Evolutionary conservation across 371 early-diverging fungal genomes (phyloP).

Genomic region (Saksenaea oblongispora): DNA sequence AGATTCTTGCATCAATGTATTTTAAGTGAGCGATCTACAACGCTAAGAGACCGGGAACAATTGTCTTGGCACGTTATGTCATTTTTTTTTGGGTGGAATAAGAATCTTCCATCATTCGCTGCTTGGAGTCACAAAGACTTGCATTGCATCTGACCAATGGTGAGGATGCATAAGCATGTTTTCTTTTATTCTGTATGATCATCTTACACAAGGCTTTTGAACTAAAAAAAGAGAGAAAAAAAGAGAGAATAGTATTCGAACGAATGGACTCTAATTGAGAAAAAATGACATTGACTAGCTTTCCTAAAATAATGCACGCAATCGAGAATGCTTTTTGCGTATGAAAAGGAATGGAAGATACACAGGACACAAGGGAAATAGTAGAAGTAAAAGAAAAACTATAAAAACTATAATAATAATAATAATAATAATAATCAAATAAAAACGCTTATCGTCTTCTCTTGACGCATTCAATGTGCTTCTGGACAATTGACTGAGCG

Average conservation of each 20-base stretch:
- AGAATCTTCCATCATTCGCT: constrained; percentile 14
- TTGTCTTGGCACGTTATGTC: neutral
- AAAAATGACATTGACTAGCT: constrained; percentile 6
- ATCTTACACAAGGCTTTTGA: constrained; percentile 25
- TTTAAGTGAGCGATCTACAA: neutral
- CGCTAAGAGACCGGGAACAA: neutral
- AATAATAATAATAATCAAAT: neutral
- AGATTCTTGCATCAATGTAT: neutral
- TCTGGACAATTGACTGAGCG: constrained; percentile 36
- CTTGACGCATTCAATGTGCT: constrained; percentile 47
- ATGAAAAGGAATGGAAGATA: neutral
- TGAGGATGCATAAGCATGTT: neutral
- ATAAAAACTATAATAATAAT: neutral
- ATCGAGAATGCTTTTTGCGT: too few species aligned
- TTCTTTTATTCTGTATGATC: constrained; percentile 29
- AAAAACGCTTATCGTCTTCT: constrained; percentile 34
- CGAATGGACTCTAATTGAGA: neutral
- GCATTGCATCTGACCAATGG: constrained; percentile 42
- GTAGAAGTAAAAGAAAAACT: neutral
- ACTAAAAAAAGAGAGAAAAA: constrained; percentile 8
- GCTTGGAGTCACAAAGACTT: constrained; percentile 39
- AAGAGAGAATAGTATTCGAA: constrained; percentile 1
- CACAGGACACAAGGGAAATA: neutral
- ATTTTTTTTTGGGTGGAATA: neutral
- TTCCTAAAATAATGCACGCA: neutral